phyloP scores from a whole-genome alignment of 164 flowering plant genomes.

The Stephania yunnanensis region DNA sequence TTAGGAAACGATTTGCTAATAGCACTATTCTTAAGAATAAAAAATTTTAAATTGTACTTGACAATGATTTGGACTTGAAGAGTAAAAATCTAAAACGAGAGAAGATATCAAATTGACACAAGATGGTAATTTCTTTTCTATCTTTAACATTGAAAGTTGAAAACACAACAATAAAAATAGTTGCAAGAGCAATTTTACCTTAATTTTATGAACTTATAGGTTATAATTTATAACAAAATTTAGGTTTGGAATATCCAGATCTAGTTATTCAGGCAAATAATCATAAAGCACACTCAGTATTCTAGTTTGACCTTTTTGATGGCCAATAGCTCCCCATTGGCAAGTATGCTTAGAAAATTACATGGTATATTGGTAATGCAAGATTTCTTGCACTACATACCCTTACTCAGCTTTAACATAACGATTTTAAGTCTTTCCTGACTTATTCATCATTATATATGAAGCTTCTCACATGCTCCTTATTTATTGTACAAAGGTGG shows the following conservation, averaged over 20 bases:
- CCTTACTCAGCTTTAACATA: background rate
- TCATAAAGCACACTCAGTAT: background rate
- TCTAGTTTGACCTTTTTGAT: background rate
- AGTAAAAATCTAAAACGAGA: background rate
- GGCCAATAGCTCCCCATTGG: background rate
- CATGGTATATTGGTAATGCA: background rate
- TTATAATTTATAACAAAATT: no score
- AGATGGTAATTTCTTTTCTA: background rate
- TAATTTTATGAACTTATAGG: background rate
- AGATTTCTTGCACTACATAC: background rate
- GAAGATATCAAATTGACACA: background rate
- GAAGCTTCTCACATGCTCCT: slow-evolving; percentile 25
- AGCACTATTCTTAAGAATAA: background rate
- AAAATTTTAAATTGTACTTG: no score
- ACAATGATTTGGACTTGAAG: background rate
- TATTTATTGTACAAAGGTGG: slow-evolving; percentile 76
- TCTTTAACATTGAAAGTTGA: background rate
- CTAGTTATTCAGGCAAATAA: background rate
- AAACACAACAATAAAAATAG: no score
- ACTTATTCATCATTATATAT: background rate
- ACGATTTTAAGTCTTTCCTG: background rate
- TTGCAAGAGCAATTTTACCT: no score
- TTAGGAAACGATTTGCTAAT: background rate
- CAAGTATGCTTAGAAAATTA: background rate
- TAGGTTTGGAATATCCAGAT: background rate